Base-by-base conservation (phyloP, 495 filamentous ascomycete genomes). In the Penicillium daleae region DNA sequence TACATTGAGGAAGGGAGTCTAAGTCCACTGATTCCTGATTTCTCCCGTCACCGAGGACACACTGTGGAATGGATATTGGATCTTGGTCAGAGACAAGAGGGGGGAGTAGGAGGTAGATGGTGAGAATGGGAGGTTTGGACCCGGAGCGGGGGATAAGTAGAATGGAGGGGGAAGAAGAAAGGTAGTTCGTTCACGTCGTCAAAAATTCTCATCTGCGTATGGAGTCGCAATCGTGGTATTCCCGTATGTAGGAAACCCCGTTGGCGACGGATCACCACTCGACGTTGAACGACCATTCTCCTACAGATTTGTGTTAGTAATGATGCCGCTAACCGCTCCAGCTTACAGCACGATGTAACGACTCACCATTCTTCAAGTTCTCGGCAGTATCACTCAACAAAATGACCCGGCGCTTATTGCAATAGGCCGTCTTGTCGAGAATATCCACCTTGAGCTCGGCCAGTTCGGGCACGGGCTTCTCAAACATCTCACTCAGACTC, bases 371-470 rank as follows among this genome's bases (percentile, higher is more conserved):
- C 66, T 90, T 91, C 52, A 99, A 80, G 70, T 94, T 95, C 60
- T 93, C 89, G 2, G 95, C 96, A 17, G 95, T 98, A 65, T 97
- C 92, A 52, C 90, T 89, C 48, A 99, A 78, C 17, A 99, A 76
- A 55, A 98, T 97, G 42, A 97, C 83, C 57, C 96, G 84, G 42
- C 95, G 85, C 73, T 93, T 94, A 70, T 89, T 96, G 80, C 96
- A 98, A 71, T 98, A 99, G 0, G 92, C 81, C 21, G 95, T 99
- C 82, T 96, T 97, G 70, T 99, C 93, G 86, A 99, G 89, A 74
- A 99, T 98, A 61, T 97, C 95, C 19, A 96, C 92, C 81, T 97
- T 98, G 59, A 96, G 82, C 19, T 87, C 84, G 12, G 90, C 84
- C 6, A 99, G 82, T 64, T 98, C 93, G 8, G 87, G 75, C 15